Conservation (phyloP, 2,329 filamentous ascomycete species). For the Coniochaeta hoffmannii region DNA sequence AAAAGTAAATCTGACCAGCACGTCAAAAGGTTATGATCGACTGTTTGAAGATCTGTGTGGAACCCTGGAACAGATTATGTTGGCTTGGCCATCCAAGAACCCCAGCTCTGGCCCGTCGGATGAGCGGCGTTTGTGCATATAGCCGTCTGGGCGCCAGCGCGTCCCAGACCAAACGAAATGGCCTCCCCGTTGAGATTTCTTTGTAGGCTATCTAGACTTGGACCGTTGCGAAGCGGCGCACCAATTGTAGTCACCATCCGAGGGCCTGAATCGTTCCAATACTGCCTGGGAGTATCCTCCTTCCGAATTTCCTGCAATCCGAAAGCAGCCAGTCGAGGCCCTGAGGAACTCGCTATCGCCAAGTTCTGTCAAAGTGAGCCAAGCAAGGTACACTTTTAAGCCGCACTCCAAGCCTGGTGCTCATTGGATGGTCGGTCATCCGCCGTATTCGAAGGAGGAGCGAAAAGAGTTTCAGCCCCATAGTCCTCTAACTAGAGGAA, state of each 20-base stretch:
- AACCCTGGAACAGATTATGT: neutral
- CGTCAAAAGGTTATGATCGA: too few relatives aligned
- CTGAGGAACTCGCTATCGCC: neutral
- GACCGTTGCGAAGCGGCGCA: too few relatives aligned
- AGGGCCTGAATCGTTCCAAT: neutral
- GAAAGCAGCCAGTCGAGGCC: neutral
- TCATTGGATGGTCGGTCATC: neutral
- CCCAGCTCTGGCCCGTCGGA: neutral
- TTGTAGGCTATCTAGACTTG: too few relatives aligned
- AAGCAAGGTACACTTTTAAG: constrained; percentile 1
- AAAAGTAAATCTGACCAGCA: too few relatives aligned
- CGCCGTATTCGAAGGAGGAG: neutral
- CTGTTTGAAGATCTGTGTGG: too few relatives aligned
- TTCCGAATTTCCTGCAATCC: neutral
- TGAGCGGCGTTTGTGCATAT: neutral
- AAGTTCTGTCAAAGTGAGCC: constrained; percentile 1
- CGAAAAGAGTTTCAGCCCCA: neutral
- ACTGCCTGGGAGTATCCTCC: neutral
- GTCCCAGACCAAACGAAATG: neutral
- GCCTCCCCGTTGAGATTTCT: neutral
- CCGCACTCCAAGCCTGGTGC: neutral
- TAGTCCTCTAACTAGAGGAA: neutral
- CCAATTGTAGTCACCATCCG: neutral
- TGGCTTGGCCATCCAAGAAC: neutral
- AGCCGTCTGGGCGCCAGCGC: neutral